Evolutionary conservation across 805 yeast genomes (phyloP).

Genomic region (Candida succiphila): DNA sequence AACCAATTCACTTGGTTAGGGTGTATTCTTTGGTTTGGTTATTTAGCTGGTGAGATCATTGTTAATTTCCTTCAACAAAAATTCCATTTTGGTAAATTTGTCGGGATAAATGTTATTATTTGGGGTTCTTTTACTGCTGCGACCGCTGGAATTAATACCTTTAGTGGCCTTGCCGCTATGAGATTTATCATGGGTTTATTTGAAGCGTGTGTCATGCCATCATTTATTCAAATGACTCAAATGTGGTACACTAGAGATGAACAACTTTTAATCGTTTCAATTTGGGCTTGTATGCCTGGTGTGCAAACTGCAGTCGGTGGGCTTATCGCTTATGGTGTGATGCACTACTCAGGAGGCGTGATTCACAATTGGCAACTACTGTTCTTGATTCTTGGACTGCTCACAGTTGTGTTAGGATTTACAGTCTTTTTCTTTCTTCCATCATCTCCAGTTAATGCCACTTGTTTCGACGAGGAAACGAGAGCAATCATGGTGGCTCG

Average conservation of each 20-base stretch:
- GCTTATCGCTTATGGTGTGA: slow-evolving; percentile 46
- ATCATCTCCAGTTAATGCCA: slow-evolving; percentile 38
- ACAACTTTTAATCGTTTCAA: slow-evolving; percentile 28
- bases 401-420: slow-evolving; percentile 43
- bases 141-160: slow-evolving; percentile 28
- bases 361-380: slow-evolving; percentile 23
- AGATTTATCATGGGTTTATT: slow-evolving; percentile 37
- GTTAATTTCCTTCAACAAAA: slow-evolving; percentile 33
- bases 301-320: slow-evolving; percentile 40
- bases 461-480: no score
- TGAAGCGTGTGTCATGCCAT: slow-evolving; percentile 43
- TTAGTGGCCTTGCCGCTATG: slow-evolving; percentile 30
- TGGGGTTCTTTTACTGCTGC: slow-evolving; percentile 52
- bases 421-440: slow-evolving; percentile 42
- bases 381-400: slow-evolving; percentile 10
- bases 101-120: slow-evolving; percentile 32
- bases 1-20: slow-evolving; percentile 23
- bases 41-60: slow-evolving; percentile 46
- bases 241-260: slow-evolving; percentile 35
- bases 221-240: slow-evolving; percentile 38
- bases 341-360: slow-evolving; percentile 17
- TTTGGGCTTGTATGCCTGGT: slow-evolving; percentile 34
- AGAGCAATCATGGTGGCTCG: slow-evolving; percentile 26
- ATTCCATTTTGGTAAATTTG: slow-evolving; percentile 37
- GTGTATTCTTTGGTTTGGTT: slow-evolving; percentile 39